Base-by-base conservation (phyloP, 176 grass and related monocot genomes). In the Oryza glumipatula region DNA sequence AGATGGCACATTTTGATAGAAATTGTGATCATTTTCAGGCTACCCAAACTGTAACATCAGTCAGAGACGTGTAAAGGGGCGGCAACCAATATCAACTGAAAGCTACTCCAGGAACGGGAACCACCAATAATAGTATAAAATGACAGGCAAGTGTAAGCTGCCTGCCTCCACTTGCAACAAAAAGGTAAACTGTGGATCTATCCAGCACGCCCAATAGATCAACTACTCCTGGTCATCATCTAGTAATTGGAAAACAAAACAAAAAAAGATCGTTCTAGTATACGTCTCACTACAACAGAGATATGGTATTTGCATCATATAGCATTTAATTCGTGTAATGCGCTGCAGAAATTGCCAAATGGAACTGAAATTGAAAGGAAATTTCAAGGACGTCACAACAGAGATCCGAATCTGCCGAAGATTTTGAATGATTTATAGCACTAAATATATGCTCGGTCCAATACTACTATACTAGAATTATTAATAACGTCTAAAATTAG, bases 11-110 rank as follows among this genome's bases (percentile, higher is more conserved):
- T 30, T 17, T 6, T 33, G 10, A 6, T 44, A n/a, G 19, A 86
- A 75, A 17, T 32, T 45, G n/a, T n/a, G 24, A 33, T 24, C 32
- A 74, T 80, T 80, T 80, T 74, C 77, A 74, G 24, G 17, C 35
- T 79, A 67, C 17, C 9, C 35, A 19, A 73, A 74, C 8, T 23
- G 13, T 11, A 41, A 28, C 72, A 68, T 56, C 45, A 21, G 47
- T 54, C 14, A 54, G 44, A 54, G 44, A 9, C 69, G 11, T 74
- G 39, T 56, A 13, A 56, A 79, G 19, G 56, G 21, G 15, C 15
- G 30, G 13, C 41, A 12, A 9, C 54, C 54, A n/a, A 19, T 24
- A 72, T 39, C 30, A 12, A 47, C 54, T 52, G 41, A 73, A 64
- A 80, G 64, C 30, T 52, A 74, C 32, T 11, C 44, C 56, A n/a